phyloP scores from a whole-genome alignment of 495 filamentous ascomycete genomes.

The Hyaloscypha hepaticicola region DNA sequence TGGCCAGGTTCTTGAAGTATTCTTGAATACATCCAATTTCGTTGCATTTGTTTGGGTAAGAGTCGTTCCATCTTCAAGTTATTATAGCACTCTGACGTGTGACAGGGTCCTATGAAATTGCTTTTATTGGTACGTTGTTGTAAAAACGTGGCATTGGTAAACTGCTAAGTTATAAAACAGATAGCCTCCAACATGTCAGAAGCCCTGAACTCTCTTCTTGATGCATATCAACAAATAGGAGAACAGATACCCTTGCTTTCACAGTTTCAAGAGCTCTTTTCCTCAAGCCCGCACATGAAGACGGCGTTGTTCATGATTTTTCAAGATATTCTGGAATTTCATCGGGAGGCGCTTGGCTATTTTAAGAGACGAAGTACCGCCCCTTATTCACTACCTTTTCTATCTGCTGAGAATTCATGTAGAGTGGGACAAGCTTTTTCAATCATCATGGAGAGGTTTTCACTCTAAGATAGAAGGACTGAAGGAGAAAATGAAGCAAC shows the following conservation, averaged over 20 bases:
- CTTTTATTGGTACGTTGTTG: slow-evolving; percentile 23
- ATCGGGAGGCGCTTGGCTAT: slow-evolving; percentile 37
- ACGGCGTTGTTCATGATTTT: slow-evolving; percentile 40
- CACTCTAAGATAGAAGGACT: too few relatives aligned
- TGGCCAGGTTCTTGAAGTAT: slow-evolving; percentile 35
- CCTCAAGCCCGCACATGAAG: slow-evolving; percentile 30
- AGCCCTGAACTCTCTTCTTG: slow-evolving; percentile 39
- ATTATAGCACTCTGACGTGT: too few relatives aligned
- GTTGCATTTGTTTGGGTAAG: slow-evolving; percentile 40
- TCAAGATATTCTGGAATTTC: slow-evolving; percentile 46
- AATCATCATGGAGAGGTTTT: too few relatives aligned
- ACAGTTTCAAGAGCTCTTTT: slow-evolving; percentile 36
- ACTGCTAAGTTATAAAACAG: slow-evolving; percentile 5
- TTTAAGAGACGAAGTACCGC: slow-evolving; percentile 37
- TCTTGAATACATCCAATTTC: slow-evolving; percentile 35
- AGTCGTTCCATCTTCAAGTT: too few relatives aligned
- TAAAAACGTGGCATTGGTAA: too few relatives aligned
- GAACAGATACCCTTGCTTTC: slow-evolving; percentile 38
- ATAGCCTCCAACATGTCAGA: slow-evolving; percentile 3
- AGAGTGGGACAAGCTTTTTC: too few relatives aligned
- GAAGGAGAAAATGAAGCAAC: too few relatives aligned
- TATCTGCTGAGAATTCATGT: too few relatives aligned
- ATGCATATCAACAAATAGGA: slow-evolving; percentile 44
- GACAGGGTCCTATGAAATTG: slow-evolving; percentile 27
- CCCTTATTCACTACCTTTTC: not conserved